Conservation (phyloP, 768 basidiomycete species). For the Suillus clintonianus region DNA sequence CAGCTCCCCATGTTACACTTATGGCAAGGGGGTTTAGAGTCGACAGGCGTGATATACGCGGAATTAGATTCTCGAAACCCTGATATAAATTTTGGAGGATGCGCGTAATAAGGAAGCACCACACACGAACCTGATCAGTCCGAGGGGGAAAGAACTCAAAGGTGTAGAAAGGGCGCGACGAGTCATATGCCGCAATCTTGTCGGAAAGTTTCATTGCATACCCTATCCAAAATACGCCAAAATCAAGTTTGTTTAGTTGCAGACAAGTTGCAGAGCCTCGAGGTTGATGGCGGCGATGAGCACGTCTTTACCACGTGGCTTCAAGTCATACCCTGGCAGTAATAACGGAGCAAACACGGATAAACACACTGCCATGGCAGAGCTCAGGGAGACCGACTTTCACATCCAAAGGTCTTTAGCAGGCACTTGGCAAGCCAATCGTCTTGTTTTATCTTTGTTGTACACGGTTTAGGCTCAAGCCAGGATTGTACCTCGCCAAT, state of each 20-base stretch:
- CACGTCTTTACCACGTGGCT: background rate
- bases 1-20: conserved; percentile 97
- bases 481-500: conserved; percentile 23
- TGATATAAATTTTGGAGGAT: conserved; percentile 31
- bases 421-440: background rate
- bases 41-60: conserved; percentile 85
- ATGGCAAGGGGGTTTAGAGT: conserved; percentile 78
- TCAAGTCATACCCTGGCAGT: background rate
- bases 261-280: conserved; percentile 5
- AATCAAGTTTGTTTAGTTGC: too few relatives aligned
- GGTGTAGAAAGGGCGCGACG: conserved; percentile 75
- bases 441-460: background rate
- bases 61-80: conserved; percentile 90
- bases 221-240: background rate
- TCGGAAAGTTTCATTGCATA: conserved; percentile 69
- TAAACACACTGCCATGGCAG: conserved; percentile 16
- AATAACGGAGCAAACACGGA: conserved; percentile 22
- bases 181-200: conserved; percentile 52
- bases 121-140: conserved; percentile 71
- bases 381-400: background rate
- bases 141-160: conserved; percentile 98
- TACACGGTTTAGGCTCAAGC: background rate
- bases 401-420: conserved; percentile 5
- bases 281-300: background rate
- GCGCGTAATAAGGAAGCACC: background rate